A percentile compares a stretch with the other conserved stretches of the same genome.
Evolutionary conservation across 257 asterid genomes (phyloP).

Genomic region (Solanum medicagineum): DNA sequence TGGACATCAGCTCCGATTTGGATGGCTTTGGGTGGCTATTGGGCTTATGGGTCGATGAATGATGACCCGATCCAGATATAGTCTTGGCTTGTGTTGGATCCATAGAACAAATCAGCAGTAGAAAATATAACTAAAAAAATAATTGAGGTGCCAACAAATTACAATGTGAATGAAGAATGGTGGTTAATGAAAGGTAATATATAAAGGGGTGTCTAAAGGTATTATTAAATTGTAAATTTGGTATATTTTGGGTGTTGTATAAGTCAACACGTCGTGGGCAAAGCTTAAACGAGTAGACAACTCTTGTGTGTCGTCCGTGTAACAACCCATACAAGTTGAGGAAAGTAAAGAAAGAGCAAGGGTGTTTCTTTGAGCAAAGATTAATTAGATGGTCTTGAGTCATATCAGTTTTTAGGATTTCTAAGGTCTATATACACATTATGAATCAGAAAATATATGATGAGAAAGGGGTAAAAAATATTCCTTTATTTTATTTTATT

Average conservation of each 20-base stretch:
- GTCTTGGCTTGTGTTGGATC: not conserved
- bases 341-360: too few species aligned
- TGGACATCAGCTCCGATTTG: constrained; percentile 30
- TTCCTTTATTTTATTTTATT: too few species aligned
- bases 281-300: not conserved
- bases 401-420: too few species aligned
- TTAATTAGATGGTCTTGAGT: too few species aligned
- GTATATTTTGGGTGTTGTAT: not conserved
- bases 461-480: too few species aligned
- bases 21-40: constrained; percentile 14
- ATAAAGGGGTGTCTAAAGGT: not conserved
- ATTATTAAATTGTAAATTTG: not conserved
- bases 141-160: not conserved
- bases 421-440: too few species aligned
- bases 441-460: too few species aligned
- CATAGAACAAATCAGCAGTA: not conserved
- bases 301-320: not conserved
- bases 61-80: not conserved
- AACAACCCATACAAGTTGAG: not conserved
- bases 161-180: not conserved
- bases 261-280: not conserved
- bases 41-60: not conserved
- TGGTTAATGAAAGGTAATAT: not conserved
- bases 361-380: too few species aligned
- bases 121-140: not conserved